Percentiles rank a stretch among this genome's conserved stretches.
These are phyloP conservation scores for Trichoderma cornu-damae DNA, from an alignment of 2,329 filamentous ascomycete genomes.

Conservation along the genomic window DNA sequence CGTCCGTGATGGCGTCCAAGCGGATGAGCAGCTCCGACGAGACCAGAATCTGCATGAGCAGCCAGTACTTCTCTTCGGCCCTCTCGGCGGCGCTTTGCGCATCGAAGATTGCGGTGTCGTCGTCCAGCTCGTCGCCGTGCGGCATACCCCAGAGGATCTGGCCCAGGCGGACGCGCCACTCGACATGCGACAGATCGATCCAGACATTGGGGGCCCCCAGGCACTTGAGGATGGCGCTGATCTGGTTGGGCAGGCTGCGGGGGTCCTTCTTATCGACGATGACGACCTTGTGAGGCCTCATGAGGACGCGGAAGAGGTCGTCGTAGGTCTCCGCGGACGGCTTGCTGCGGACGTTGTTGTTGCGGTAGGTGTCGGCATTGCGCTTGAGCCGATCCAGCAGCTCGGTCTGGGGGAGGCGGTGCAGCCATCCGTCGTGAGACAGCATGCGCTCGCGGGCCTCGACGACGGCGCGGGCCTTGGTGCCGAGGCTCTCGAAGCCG, in stretches of 20 bases:
- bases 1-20: constrained; percentile 57
- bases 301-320: constrained; percentile 55
- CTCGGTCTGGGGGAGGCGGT: constrained; percentile 51
- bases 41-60: constrained; percentile 60
- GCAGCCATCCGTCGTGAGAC: constrained; percentile 48
- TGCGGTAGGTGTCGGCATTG: constrained; percentile 51
- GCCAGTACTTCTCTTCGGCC: constrained; percentile 61
- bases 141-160: constrained; percentile 63
- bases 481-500: constrained; percentile 52
- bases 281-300: constrained; percentile 52
- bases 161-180: constrained; percentile 68
- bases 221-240: constrained; percentile 61
- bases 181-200: constrained; percentile 69
- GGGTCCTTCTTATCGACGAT: constrained; percentile 52
- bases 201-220: constrained; percentile 62
- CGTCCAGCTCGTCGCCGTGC: constrained; percentile 48
- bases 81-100: constrained; percentile 46
- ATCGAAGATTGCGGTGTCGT: constrained; percentile 48
- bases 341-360: constrained; percentile 47
- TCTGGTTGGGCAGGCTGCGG: constrained; percentile 63
- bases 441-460: constrained; percentile 56
- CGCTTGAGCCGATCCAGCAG: constrained; percentile 56
- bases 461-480: constrained; percentile 49
- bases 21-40: constrained; percentile 61
- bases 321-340: constrained; percentile 56